These are phyloP conservation scores for Casuarina glauca DNA, from an alignment of 306 rosid species.

Conservation along the genomic window DNA sequence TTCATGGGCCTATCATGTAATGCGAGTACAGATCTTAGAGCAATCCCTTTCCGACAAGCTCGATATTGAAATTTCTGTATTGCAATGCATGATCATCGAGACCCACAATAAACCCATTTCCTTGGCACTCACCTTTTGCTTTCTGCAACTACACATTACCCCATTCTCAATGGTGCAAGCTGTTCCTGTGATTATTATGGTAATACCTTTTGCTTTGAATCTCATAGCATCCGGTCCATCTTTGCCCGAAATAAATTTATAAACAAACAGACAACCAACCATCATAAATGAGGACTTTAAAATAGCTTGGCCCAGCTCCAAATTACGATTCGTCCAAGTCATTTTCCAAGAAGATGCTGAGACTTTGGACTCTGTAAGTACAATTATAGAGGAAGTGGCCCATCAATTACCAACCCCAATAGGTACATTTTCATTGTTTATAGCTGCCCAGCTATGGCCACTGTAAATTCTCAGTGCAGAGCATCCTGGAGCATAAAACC, in stretches of 20 bases:
- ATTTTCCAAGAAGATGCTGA: constrained; percentile 14
- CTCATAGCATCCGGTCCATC: not conserved
- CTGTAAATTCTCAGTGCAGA: constrained; percentile 7
- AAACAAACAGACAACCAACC: not conserved
- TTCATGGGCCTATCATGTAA: too few relatives aligned
- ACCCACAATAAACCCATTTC: too few relatives aligned
- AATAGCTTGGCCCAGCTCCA: not conserved
- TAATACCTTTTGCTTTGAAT: not conserved
- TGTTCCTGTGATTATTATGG: not conserved
- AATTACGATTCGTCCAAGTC: constrained; percentile 5
- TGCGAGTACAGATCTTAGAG: too few relatives aligned
- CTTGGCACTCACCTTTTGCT: too few relatives aligned
- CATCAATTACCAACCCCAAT: constrained; percentile 27
- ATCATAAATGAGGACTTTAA: not conserved
- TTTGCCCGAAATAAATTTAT: not conserved
- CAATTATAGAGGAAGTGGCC: constrained; percentile 28
- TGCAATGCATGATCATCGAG: too few relatives aligned
- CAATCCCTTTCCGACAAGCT: too few relatives aligned
- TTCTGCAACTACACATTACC: too few relatives aligned
- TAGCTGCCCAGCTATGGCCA: constrained; percentile 32
- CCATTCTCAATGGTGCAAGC: too few relatives aligned
- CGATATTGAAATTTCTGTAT: too few relatives aligned
- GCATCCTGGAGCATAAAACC: not conserved
- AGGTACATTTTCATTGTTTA: constrained; percentile 37
- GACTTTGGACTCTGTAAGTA: constrained; percentile 25